A percentile compares a stretch with the other conserved stretches of the same genome.
Evolutionary conservation across 257 asterid genomes (phyloP).

Genomic region (Solanum rostratum): DNA sequence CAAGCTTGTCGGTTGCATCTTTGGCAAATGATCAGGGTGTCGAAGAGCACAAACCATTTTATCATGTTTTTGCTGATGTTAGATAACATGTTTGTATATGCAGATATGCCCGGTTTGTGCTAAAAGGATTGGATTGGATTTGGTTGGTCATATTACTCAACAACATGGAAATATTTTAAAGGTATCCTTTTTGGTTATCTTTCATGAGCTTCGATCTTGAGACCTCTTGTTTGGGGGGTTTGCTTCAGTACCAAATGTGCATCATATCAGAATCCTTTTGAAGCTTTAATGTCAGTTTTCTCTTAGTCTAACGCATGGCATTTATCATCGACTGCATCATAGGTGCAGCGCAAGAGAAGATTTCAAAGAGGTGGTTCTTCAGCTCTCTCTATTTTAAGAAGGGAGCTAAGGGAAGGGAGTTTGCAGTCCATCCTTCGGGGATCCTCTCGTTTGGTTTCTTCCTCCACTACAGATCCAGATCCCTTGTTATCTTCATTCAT

Average conservation of each 20-base stretch:
- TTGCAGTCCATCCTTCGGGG: conserved; percentile 52
- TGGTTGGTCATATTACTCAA: conserved; percentile 4
- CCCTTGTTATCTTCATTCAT: conserved; percentile 67
- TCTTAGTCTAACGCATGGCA: not conserved
- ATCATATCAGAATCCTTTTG: not conserved
- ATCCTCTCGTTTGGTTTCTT: conserved; percentile 31
- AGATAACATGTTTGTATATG: not conserved
- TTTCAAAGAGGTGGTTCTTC: conserved; percentile 39
- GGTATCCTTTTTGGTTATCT: not conserved
- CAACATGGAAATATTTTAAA: not conserved
- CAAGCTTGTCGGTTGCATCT: not conserved
- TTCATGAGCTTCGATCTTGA: not conserved
- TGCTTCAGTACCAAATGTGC: not conserved
- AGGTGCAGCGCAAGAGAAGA: conserved; percentile 76
- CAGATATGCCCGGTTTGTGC: conserved; percentile 3
- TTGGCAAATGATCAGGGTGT: not conserved
- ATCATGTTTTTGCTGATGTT: not conserved
- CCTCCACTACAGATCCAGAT: conserved; percentile 48
- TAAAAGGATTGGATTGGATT: not conserved
- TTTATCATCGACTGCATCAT: conserved; percentile 34
- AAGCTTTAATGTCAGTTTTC: not conserved
- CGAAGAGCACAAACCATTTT: not conserved
- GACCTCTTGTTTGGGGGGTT: not conserved
- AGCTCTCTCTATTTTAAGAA: conserved; percentile 36
- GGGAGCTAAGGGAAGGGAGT: conserved; percentile 61